Percentiles rank a stretch among this genome's conserved stretches.
Evolutionary conservation across 495 filamentous ascomycete genomes (phyloP).

Genomic region (Lasiosphaeria miniovina): DNA sequence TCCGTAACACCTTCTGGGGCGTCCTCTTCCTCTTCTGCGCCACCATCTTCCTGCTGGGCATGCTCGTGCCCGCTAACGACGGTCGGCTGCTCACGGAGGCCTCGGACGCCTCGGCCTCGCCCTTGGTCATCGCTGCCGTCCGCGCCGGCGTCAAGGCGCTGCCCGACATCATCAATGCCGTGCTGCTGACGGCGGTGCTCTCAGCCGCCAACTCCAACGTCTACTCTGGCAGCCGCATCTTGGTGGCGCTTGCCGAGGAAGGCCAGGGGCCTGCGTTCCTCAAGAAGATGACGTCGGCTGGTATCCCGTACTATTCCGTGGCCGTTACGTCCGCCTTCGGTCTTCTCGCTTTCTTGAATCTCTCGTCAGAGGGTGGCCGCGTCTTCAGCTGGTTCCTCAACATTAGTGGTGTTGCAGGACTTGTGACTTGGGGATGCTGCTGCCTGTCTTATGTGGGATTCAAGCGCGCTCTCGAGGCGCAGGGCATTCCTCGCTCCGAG

Average conservation of each 20-base stretch:
- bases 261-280: constrained; percentile 56
- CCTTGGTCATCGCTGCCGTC: constrained; percentile 66
- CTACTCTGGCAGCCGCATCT: constrained; percentile 61
- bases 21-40: constrained; percentile 66
- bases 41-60: constrained; percentile 64
- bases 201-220: constrained; percentile 56
- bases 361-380: constrained; percentile 41
- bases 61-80: constrained; percentile 60
- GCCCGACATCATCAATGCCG: constrained; percentile 68
- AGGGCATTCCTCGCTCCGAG: constrained; percentile 49
- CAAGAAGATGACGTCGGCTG: constrained; percentile 33
- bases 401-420: constrained; percentile 62
- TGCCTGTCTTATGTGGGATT: constrained; percentile 60
- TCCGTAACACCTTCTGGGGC: constrained; percentile 55
- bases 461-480: constrained; percentile 55
- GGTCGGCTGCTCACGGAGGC: constrained; percentile 45
- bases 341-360: constrained; percentile 55
- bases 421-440: constrained; percentile 64
- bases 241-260: constrained; percentile 61
- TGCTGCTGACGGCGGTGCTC: constrained; percentile 61
- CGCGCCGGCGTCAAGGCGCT: constrained; percentile 62
- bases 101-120: constrained; percentile 58
- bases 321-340: constrained; percentile 41
- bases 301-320: constrained; percentile 44
- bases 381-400: constrained; percentile 61